A percentile compares a stretch with the other conserved stretches of the same genome.
phyloP scores from a whole-genome alignment of 148 eudicot species.

The Rhododendron ferrugineum region DNA sequence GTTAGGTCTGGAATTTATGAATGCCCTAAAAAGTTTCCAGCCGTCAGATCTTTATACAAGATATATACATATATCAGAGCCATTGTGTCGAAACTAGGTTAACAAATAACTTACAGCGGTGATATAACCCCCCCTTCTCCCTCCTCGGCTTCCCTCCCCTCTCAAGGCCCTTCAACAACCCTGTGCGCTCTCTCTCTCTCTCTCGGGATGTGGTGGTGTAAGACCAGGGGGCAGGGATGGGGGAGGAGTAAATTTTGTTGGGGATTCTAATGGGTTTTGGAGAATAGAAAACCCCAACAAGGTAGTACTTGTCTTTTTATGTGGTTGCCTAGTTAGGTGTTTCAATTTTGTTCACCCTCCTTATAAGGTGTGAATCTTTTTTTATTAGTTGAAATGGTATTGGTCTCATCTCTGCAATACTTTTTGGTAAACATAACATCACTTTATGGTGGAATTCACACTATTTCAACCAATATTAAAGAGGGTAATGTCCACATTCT shows the following conservation, averaged over 20 bases:
- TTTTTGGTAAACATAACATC: too few species aligned
- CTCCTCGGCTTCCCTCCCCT: neutral
- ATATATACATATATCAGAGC: neutral
- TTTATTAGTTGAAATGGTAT: too few species aligned
- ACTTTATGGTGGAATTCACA: too few species aligned
- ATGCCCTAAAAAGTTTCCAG: neutral
- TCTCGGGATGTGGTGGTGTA: neutral
- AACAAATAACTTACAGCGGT: neutral
- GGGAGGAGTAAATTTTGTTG: neutral
- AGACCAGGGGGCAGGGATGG: neutral
- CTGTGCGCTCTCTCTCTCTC: neutral
- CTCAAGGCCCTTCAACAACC: neutral
- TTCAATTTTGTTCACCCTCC: too few species aligned
- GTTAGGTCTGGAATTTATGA: neutral
- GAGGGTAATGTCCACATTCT: too few species aligned
- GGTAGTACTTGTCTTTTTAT: neutral
- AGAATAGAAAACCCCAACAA: neutral
- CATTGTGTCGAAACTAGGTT: conserved; percentile 1
- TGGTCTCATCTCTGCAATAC: fast-evolving
- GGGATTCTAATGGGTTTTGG: neutral
- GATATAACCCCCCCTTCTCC: neutral
- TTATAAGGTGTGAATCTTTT: too few species aligned
- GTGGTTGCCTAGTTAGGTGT: too few species aligned
- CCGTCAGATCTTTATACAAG: neutral
- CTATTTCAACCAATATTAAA: too few species aligned